Conservation (phyloP, 2,329 filamentous ascomycete genomes). For the Talaromyces sp. region DNA sequence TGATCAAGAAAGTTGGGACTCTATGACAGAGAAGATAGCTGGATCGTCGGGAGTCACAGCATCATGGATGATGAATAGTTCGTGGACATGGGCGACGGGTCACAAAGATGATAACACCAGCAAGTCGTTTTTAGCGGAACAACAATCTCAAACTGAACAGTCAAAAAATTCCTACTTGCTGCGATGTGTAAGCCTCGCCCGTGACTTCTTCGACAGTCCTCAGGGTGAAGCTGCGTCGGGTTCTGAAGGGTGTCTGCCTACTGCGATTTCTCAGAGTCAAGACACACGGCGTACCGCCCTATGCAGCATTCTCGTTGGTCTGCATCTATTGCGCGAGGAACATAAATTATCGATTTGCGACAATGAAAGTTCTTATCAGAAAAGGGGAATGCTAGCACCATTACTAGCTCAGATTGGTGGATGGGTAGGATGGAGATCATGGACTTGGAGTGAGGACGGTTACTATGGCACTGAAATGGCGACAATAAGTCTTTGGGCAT, state of each 20-base stretch:
- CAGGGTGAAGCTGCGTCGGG: slow-evolving; percentile 57
- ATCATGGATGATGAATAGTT: slow-evolving; percentile 56
- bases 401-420: slow-evolving; percentile 75
- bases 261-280: slow-evolving; percentile 52
- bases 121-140: slow-evolving; percentile 27
- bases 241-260: slow-evolving; percentile 65
- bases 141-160: slow-evolving; percentile 29
- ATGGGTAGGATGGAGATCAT: slow-evolving; percentile 75
- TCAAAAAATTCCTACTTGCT: slow-evolving; percentile 45
- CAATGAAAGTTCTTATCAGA: slow-evolving; percentile 47
- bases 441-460: slow-evolving; percentile 53
- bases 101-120: slow-evolving; percentile 45
- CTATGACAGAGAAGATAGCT: slow-evolving; percentile 50
- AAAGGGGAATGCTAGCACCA: slow-evolving; percentile 60
- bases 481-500: slow-evolving; percentile 54
- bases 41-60: slow-evolving; percentile 41
- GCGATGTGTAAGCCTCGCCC: slow-evolving; percentile 57
- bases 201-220: slow-evolving; percentile 63
- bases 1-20: slow-evolving; percentile 49
- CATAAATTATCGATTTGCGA: slow-evolving; percentile 70
- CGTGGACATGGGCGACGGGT: slow-evolving; percentile 72
- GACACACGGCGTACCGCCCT: slow-evolving; percentile 62
- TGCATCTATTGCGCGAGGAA: slow-evolving; percentile 89
- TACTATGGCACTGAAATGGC: slow-evolving; percentile 63
- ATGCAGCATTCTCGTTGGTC: slow-evolving; percentile 67